Conservation (phyloP, 1,139 yeast species). For the Pichia sp. region DNA sequence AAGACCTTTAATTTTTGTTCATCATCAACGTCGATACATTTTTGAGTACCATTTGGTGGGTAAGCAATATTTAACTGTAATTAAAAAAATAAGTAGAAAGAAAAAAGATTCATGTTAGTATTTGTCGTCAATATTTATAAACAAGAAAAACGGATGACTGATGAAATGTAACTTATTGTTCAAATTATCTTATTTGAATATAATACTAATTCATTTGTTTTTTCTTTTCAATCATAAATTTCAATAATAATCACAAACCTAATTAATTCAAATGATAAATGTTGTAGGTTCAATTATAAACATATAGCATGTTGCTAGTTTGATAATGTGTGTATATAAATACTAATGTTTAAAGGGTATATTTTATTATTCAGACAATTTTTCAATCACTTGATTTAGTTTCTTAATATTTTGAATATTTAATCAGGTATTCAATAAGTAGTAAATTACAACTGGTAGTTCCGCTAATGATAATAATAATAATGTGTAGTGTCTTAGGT, state of each 20-base stretch:
- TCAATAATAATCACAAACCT: background rate
- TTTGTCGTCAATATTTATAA: background rate
- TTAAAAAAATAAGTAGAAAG: constrained; percentile 5
- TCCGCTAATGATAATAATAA: background rate
- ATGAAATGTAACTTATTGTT: no score
- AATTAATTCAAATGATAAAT: no score
- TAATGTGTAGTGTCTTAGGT: background rate
- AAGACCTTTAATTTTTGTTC: constrained; percentile 98
- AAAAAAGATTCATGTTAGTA: constrained; percentile 16
- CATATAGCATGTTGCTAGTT: no score
- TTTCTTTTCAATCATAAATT: background rate
- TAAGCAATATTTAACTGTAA: constrained; percentile 92
- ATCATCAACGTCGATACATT: constrained; percentile 95
- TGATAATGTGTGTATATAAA: no score
- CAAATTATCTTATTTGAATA: no score
- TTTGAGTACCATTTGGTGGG: constrained; percentile 99
- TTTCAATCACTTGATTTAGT: background rate
- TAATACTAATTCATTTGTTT: background rate
- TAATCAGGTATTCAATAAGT: background rate
- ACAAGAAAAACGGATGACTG: background rate
- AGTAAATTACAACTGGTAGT: background rate
- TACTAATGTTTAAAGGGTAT: background rate
- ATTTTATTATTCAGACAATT: background rate
- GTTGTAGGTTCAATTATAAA: no score
- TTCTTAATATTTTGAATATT: background rate